phyloP scores from a whole-genome alignment of 768 basidiomycete species.

The Trametes cinnabarina region DNA sequence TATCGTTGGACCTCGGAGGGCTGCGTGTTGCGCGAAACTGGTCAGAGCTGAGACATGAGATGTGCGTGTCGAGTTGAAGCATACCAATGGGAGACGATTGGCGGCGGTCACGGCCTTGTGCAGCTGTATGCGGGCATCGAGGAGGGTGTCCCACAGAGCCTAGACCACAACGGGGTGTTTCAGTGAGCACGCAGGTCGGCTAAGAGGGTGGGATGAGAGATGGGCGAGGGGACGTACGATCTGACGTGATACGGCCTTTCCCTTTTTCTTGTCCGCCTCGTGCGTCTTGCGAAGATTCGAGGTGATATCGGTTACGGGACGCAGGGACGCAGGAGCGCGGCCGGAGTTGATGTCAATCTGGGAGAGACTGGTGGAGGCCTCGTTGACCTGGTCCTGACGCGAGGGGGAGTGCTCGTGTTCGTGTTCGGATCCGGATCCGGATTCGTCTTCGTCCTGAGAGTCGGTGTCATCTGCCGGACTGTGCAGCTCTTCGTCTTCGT shows the following conservation, averaged over 20 bases:
- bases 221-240: constrained; percentile 45
- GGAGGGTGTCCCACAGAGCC: constrained; percentile 81
- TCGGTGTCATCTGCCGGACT: constrained; percentile 16
- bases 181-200: background rate
- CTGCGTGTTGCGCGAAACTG: constrained; percentile 33
- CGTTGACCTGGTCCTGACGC: background rate
- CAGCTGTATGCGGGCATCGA: constrained; percentile 88
- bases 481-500: constrained; percentile 12
- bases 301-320: constrained; percentile 44
- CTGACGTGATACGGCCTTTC: constrained; percentile 79
- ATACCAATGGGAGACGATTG: constrained; percentile 64
- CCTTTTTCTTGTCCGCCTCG: constrained; percentile 76
- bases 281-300: constrained; percentile 55
- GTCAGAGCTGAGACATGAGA: constrained; percentile 5
- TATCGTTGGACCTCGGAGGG: constrained; percentile 34
- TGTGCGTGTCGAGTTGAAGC: constrained; percentile 27
- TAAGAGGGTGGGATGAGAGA: background rate
- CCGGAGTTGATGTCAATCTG: constrained; percentile 2
- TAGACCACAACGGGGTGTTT: constrained; percentile 30
- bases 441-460: constrained; percentile 7
- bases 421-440: constrained; percentile 12
- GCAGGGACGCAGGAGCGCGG: constrained; percentile 3
- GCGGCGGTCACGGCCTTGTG: constrained; percentile 74
- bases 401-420: constrained; percentile 20
- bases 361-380: constrained; percentile 6